Evolutionary conservation across 768 basidiomycete genomes (phyloP).

Genomic region (Suillus alpinus): DNA sequence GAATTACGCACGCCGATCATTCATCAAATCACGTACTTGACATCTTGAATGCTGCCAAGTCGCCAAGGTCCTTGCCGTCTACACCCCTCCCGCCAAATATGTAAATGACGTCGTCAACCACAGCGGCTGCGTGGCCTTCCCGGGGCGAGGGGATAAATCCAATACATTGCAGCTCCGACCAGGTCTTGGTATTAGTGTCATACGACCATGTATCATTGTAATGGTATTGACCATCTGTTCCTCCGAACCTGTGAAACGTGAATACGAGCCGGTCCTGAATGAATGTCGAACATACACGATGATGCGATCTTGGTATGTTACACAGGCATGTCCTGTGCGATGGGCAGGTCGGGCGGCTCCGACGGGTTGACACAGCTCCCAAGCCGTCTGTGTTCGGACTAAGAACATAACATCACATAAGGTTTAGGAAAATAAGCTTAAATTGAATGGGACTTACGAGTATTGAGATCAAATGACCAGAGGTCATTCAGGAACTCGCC

Average conservation of each 20-base stretch:
- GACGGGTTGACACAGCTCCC: constrained; percentile 75
- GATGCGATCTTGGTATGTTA: constrained; percentile 79
- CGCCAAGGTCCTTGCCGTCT: constrained; percentile 92
- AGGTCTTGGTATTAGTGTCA: constrained; percentile 73
- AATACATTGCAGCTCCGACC: constrained; percentile 93
- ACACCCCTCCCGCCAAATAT: constrained; percentile 97
- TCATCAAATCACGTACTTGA: constrained; percentile 63
- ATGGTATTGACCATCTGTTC: constrained; percentile 97
- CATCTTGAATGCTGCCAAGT: constrained; percentile 95
- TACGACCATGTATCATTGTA: constrained; percentile 99
- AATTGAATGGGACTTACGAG: constrained; percentile 53
- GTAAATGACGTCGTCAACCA: constrained; percentile 97
- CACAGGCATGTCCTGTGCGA: constrained; percentile 89
- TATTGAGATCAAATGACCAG: constrained; percentile 95
- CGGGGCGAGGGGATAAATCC: constrained; percentile 94
- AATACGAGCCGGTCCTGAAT: constrained; percentile 14
- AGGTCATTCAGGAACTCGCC: constrained; percentile 93
- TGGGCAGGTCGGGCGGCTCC: constrained; percentile 67
- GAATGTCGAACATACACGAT: constrained; percentile 59
- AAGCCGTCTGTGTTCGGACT: constrained; percentile 83
- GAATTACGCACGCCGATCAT: constrained; percentile 3
- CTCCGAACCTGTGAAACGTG: constrained; percentile 75
- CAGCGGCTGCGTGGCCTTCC: constrained; percentile 93
- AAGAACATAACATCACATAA: constrained; percentile 10
- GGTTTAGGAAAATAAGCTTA: background rate